Conservation (phyloP, 2,329 filamentous ascomycete genomes). For the Nothopassalora personata region DNA sequence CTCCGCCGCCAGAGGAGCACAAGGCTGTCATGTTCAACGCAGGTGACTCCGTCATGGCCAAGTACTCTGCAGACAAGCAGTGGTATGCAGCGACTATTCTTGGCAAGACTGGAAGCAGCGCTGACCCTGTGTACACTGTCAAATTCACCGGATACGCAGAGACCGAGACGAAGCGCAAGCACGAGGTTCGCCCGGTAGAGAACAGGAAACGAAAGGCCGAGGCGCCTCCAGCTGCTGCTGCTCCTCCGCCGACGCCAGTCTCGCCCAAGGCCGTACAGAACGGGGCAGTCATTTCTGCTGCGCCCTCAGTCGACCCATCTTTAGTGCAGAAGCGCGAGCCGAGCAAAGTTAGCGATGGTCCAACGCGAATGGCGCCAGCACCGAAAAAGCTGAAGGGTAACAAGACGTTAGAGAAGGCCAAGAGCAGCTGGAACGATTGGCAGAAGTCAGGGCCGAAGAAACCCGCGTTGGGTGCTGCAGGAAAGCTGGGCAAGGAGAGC, state of each 20-base stretch:
- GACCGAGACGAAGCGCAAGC: constrained; percentile 70
- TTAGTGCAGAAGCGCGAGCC: constrained; percentile 58
- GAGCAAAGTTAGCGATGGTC: constrained; percentile 57
- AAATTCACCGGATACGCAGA: constrained; percentile 85
- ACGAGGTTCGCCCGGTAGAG: constrained; percentile 72
- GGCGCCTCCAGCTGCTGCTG: constrained; percentile 51
- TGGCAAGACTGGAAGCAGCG: constrained; percentile 86
- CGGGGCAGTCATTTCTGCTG: constrained; percentile 59
- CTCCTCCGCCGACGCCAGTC: constrained; percentile 36
- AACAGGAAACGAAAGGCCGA: constrained; percentile 73
- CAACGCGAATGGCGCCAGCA: constrained; percentile 40
- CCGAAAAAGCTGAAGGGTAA: constrained; percentile 82
- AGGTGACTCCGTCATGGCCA: constrained; percentile 84
- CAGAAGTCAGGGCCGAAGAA: constrained; percentile 58
- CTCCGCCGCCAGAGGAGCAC: constrained; percentile 34
- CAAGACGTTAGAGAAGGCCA: constrained; percentile 83
- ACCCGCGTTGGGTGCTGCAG: constrained; percentile 16
- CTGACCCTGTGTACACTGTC: constrained; percentile 86
- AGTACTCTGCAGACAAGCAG: constrained; percentile 85
- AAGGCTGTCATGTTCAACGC: constrained; percentile 63
- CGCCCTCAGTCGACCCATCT: constrained; percentile 61
- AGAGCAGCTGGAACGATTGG: constrained; percentile 94
- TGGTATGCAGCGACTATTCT: constrained; percentile 93
- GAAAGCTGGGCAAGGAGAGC: constrained; percentile 27
- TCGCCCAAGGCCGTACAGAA: constrained; percentile 37